These are phyloP conservation scores for Sporothrix dimorphospora DNA, from an alignment of 2,329 filamentous ascomycete species.

Conservation along the genomic window DNA sequence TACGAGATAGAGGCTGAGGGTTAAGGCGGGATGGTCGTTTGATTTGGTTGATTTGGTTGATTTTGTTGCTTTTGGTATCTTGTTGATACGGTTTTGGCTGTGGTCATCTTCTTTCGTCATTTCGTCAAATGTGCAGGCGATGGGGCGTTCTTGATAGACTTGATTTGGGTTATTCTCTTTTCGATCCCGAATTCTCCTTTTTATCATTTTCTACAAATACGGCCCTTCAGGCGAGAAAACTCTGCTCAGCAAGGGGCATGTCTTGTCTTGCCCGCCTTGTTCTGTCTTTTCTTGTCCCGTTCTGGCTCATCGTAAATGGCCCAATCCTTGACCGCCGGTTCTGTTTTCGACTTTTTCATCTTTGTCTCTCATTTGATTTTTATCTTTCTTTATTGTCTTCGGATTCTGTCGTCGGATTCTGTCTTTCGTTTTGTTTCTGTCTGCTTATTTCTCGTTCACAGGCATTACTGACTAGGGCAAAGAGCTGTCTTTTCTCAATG, in stretches of 20 bases:
- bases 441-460: neutral
- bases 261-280: neutral
- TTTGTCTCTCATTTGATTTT: neutral
- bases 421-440: neutral
- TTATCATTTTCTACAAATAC: too few species aligned
- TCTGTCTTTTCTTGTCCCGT: neutral
- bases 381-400: too few species aligned
- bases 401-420: too few species aligned
- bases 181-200: too few species aligned
- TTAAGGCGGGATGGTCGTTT: neutral
- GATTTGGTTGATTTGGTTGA: neutral
- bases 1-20: slow-evolving; percentile 72
- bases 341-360: neutral
- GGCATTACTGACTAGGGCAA: neutral
- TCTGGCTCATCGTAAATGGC: neutral
- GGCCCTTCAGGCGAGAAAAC: neutral
- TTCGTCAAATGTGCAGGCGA: neutral
- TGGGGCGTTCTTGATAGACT: neutral
- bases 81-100: neutral
- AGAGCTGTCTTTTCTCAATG: neutral
- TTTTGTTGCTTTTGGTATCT: too few species aligned
- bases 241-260: neutral
- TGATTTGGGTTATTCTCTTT: neutral
- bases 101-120: neutral
- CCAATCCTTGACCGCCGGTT: neutral